A percentile compares a stretch with the other conserved stretches of the same genome.
Evolutionary conservation across 306 rosid genomes (phyloP).

Genomic region (Malus fusca): DNA sequence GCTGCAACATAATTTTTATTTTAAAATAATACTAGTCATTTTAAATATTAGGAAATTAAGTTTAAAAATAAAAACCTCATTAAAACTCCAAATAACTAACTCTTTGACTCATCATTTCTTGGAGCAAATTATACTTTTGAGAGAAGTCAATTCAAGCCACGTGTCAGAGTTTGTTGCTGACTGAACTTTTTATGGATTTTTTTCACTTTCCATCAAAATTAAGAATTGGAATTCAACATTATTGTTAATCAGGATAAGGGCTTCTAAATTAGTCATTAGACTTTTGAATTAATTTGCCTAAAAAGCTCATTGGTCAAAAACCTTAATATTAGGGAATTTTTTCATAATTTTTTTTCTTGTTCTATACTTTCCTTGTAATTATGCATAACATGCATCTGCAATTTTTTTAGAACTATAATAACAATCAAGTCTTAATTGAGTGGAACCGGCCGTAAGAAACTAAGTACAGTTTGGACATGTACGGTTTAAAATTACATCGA

Average conservation of each 20-base stretch:
- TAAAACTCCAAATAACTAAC: background rate
- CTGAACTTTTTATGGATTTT: background rate
- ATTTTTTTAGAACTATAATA: background rate
- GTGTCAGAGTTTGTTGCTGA: background rate
- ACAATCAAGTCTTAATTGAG: too few species aligned
- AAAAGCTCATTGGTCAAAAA: background rate
- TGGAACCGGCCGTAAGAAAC: too few species aligned
- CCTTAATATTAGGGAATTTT: background rate
- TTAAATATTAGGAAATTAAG: background rate
- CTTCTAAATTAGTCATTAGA: background rate
- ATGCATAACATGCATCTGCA: background rate
- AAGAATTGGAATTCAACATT: background rate
- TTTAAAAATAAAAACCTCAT: background rate
- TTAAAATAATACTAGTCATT: background rate
- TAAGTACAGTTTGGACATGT: too few species aligned
- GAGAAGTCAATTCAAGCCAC: background rate
- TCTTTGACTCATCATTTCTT: background rate
- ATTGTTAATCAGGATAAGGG: background rate
- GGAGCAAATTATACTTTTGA: background rate
- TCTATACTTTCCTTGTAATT: background rate
- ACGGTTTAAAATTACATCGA: too few species aligned
- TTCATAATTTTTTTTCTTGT: background rate
- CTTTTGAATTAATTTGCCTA: background rate
- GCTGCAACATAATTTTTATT: too few species aligned
- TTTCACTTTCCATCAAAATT: background rate